phyloP scores from a whole-genome alignment of 1,284 basidiomycete species.

The Cryptococcus sp. region DNA sequence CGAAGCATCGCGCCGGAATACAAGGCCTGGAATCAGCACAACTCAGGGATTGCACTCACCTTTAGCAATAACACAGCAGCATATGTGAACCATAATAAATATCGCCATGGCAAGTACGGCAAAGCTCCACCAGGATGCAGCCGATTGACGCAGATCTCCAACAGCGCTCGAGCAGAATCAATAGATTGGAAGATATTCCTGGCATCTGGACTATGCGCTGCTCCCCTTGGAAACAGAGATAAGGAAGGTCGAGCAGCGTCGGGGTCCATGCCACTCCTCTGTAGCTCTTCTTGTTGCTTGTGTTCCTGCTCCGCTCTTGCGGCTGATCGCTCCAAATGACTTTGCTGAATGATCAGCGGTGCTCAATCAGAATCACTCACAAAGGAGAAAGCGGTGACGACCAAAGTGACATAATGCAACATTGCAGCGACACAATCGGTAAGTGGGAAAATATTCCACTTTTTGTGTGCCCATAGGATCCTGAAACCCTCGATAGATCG shows the following conservation, averaged over 20 bases:
- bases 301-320: conserved; percentile 40
- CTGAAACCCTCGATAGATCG: conserved; percentile 44
- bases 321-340: conserved; percentile 45
- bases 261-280: conserved; percentile 11
- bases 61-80: conserved; percentile 44
- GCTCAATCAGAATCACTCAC: conserved; percentile 20
- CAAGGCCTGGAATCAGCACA: conserved; percentile 21
- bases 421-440: conserved; percentile 41
- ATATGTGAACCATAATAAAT: conserved; percentile 46
- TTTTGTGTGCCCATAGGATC: conserved; percentile 39
- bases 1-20: conserved; percentile 49
- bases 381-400: conserved; percentile 47
- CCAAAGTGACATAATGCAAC: conserved; percentile 42
- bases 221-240: conserved; percentile 42
- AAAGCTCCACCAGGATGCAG: conserved; percentile 43
- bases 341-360: conserved; percentile 32
- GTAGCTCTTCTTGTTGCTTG: conserved; percentile 11
- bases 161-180: conserved; percentile 41
- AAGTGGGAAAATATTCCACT: conserved; percentile 37
- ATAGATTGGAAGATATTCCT: conserved; percentile 45
- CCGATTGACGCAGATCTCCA: conserved; percentile 44
- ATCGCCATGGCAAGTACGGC: conserved; percentile 43
- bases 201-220: conserved; percentile 42
- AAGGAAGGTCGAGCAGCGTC: conserved; percentile 18
- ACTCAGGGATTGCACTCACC: conserved; percentile 7